phyloP scores from a whole-genome alignment of 352 stramenopile genomes.

The Pythium aristosporum region DNA sequence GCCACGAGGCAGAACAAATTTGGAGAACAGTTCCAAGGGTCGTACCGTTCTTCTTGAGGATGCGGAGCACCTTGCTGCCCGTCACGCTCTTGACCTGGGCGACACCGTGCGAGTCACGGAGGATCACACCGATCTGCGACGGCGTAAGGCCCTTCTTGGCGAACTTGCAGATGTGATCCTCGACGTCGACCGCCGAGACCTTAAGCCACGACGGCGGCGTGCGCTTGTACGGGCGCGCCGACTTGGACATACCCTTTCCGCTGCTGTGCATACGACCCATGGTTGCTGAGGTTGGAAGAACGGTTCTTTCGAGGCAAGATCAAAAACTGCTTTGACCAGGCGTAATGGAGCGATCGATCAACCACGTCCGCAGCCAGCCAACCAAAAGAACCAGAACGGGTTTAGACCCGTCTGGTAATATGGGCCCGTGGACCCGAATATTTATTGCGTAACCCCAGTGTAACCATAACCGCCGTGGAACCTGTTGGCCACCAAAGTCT shows the following conservation, averaged over 20 bases:
- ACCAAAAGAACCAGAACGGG: slow-evolving; percentile 23
- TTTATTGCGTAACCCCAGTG: slow-evolving; percentile 3
- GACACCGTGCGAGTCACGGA: slow-evolving; percentile 99
- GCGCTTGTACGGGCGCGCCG: slow-evolving; percentile 98
- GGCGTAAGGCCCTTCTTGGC: slow-evolving; percentile 98
- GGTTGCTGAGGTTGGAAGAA: slow-evolving; percentile 39
- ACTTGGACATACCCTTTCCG: slow-evolving; percentile 99
- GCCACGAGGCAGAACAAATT: not conserved
- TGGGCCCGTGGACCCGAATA: slow-evolving; percentile 1
- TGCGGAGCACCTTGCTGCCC: slow-evolving; percentile 98
- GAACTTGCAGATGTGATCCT: slow-evolving; percentile 99
- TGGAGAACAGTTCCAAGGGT: not conserved
- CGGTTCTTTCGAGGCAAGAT: slow-evolving; percentile 56
- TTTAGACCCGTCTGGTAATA: slow-evolving; percentile 3
- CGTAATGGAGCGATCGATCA: not conserved
- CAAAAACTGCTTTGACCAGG: slow-evolving; percentile 45
- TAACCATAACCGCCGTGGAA: slow-evolving; percentile 11
- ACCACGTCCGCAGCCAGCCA: slow-evolving; percentile 34
- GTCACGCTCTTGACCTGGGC: slow-evolving; percentile 98
- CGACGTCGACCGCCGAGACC: slow-evolving; percentile 94
- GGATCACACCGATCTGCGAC: slow-evolving; percentile 99
- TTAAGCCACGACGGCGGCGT: slow-evolving; percentile 98
- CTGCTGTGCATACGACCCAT: slow-evolving; percentile 99
- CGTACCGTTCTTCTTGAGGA: slow-evolving; percentile 99
- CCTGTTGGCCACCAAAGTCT: slow-evolving; percentile 18